These are phyloP conservation scores for Cichorium intybus DNA, from an alignment of 140 eudicot species.

Conservation along the genomic window DNA sequence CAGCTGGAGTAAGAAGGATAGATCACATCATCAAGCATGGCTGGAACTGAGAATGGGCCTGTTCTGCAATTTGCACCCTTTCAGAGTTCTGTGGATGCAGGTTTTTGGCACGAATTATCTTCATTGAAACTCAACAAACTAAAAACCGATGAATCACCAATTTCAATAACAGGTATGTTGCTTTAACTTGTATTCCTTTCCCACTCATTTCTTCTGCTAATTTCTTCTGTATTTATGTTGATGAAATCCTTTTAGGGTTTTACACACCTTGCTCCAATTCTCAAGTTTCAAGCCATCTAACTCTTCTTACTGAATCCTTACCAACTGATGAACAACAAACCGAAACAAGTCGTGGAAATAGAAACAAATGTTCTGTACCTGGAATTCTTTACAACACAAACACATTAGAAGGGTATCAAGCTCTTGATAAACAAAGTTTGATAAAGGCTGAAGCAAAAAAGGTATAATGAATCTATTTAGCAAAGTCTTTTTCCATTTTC, in stretches of 20 bases:
- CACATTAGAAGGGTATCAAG: slow-evolving; percentile 69
- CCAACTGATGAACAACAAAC: slow-evolving; percentile 49
- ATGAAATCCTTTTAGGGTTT: slow-evolving; percentile 48
- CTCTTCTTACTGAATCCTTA: slow-evolving; percentile 77
- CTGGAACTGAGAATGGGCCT: slow-evolving; percentile 32
- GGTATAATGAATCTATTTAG: slow-evolving; percentile 33
- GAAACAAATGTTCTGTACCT: slow-evolving; percentile 84
- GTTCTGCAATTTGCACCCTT: slow-evolving; percentile 68
- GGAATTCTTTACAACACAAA: slow-evolving; percentile 81
- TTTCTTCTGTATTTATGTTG: slow-evolving; percentile 1
- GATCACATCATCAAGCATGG: slow-evolving; percentile 37
- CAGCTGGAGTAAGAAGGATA: slow-evolving; percentile 5
- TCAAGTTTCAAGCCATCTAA: slow-evolving; percentile 70
- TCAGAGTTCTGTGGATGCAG: slow-evolving; percentile 81
- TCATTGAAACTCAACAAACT: slow-evolving; percentile 85
- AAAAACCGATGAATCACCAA: slow-evolving; percentile 75
- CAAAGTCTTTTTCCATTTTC: neutral
- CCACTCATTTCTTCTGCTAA: neutral
- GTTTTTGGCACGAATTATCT: slow-evolving; percentile 90
- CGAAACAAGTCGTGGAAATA: slow-evolving; percentile 49
- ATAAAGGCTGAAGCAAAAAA: slow-evolving; percentile 70
- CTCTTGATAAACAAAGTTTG: slow-evolving; percentile 64
- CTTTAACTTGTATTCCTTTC: neutral
- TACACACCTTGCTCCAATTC: slow-evolving; percentile 76
- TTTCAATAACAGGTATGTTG: slow-evolving; percentile 65